Conservation (phyloP, 2,329 filamentous ascomycete genomes). For the Alternaria dauci region DNA sequence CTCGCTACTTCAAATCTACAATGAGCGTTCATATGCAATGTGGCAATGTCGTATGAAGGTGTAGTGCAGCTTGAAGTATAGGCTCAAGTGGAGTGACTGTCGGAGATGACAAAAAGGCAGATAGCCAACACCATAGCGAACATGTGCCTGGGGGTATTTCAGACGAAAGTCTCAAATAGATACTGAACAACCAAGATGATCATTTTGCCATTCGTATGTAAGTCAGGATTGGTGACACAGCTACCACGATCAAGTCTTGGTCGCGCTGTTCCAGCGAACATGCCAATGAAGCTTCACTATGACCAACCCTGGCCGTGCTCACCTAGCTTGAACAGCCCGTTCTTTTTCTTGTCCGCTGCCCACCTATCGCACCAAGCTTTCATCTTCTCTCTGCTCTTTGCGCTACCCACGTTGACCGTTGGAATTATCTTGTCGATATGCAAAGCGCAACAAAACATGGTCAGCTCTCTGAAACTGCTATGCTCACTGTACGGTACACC, state of each 20-base stretch:
- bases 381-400: conserved; percentile 70
- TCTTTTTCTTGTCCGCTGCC: conserved; percentile 69
- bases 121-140: background rate
- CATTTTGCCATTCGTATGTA: background rate
- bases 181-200: background rate
- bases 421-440: conserved; percentile 90
- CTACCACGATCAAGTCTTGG: background rate
- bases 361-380: conserved; percentile 71
- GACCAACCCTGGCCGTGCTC: conserved; percentile 26
- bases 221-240: background rate
- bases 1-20: no score
- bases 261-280: background rate
- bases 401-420: conserved; percentile 84
- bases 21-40: no score
- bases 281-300: background rate
- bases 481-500: conserved; percentile 97
- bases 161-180: background rate
- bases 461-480: conserved; percentile 91
- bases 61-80: background rate
- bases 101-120: background rate
- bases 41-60: background rate
- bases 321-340: conserved; percentile 61
- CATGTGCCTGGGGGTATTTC: no score
- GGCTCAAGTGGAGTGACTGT: background rate
- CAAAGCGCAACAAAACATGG: conserved; percentile 88